Percentiles rank a stretch among this genome's conserved stretches.
These are phyloP conservation scores for Leucogyrophana mollusca DNA, from an alignment of 768 basidiomycete species.

Conservation along the genomic window DNA sequence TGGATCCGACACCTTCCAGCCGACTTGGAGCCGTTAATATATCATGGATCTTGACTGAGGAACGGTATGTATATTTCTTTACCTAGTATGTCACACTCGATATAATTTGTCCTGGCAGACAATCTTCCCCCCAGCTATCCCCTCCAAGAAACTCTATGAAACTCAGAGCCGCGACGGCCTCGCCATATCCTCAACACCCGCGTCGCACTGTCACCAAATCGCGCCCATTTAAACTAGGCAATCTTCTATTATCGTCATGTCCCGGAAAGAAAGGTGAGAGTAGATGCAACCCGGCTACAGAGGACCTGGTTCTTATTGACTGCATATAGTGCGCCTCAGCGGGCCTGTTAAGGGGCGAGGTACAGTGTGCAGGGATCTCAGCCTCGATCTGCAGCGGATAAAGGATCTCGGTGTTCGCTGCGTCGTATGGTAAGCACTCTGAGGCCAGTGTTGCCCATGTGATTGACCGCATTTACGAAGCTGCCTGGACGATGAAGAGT, in stretches of 20 bases:
- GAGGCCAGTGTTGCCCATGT: slow-evolving; percentile 1
- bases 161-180: slow-evolving; percentile 8
- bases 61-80: slow-evolving; percentile 1
- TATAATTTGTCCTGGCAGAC: no score
- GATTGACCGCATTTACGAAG: slow-evolving; percentile 33
- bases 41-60: background rate
- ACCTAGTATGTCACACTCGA: background rate
- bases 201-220: slow-evolving; percentile 8
- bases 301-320: background rate
- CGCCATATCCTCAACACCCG: slow-evolving; percentile 5
- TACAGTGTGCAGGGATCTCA: slow-evolving; percentile 80
- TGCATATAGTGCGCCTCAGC: slow-evolving; percentile 56
- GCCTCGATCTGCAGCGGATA: slow-evolving; percentile 75
- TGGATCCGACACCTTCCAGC: slow-evolving; percentile 5
- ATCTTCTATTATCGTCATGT: slow-evolving; percentile 86
- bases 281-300: background rate
- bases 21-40: background rate
- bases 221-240: slow-evolving; percentile 57
- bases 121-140: no score
- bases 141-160: slow-evolving; percentile 3
- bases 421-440: slow-evolving; percentile 67
- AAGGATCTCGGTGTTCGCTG: slow-evolving; percentile 71
- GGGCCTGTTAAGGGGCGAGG: slow-evolving; percentile 79
- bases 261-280: slow-evolving; percentile 87
- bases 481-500: slow-evolving; percentile 83